Evolutionary conservation across 768 basidiomycete species (phyloP).

Genomic region (Rhodotorula babjevae): DNA sequence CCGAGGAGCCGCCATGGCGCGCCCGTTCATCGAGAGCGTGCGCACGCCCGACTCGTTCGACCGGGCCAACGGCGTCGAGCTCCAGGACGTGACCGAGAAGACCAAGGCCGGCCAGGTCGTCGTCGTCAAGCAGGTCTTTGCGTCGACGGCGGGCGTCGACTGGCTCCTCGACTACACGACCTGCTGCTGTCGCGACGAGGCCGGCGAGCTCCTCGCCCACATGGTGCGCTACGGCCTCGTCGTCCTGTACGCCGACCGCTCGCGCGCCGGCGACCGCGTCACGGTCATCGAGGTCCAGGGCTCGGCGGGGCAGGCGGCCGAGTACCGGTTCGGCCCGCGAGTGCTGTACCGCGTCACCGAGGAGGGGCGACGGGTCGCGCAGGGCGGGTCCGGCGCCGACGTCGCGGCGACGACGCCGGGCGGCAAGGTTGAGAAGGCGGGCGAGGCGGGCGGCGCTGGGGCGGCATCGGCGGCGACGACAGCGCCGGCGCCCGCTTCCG

Average conservation of each 20-base stretch:
- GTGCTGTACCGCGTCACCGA: conserved; percentile 92
- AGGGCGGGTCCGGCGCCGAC: conserved; percentile 64
- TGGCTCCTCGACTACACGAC: conserved; percentile 98
- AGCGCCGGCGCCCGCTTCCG: neutral
- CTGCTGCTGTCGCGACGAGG: conserved; percentile 90
- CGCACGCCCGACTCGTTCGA: conserved; percentile 43
- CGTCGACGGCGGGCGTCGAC: conserved; percentile 80
- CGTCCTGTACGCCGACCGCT: conserved; percentile 54
- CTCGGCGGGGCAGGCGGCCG: conserved; percentile 18
- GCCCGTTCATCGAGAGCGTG: conserved; percentile 39
- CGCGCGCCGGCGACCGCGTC: conserved; percentile 42
- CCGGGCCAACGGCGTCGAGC: conserved; percentile 46
- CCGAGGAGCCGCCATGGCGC: conserved; percentile 57
- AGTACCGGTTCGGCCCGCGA: conserved; percentile 87
- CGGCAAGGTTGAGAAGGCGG: conserved; percentile 37
- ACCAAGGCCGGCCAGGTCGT: conserved; percentile 48
- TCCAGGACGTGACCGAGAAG: conserved; percentile 51
- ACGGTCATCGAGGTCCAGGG: conserved; percentile 24
- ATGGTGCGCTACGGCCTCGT: conserved; percentile 94
- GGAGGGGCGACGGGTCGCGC: conserved; percentile 76
- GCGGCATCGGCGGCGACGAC: too few relatives aligned
- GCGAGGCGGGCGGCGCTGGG: neutral
- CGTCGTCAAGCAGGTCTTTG: conserved; percentile 63
- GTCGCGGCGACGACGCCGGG: conserved; percentile 64
- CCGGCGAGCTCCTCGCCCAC: conserved; percentile 94